Conservation (phyloP, 2,329 filamentous ascomycete species). For the Emmonsia crescens region DNA sequence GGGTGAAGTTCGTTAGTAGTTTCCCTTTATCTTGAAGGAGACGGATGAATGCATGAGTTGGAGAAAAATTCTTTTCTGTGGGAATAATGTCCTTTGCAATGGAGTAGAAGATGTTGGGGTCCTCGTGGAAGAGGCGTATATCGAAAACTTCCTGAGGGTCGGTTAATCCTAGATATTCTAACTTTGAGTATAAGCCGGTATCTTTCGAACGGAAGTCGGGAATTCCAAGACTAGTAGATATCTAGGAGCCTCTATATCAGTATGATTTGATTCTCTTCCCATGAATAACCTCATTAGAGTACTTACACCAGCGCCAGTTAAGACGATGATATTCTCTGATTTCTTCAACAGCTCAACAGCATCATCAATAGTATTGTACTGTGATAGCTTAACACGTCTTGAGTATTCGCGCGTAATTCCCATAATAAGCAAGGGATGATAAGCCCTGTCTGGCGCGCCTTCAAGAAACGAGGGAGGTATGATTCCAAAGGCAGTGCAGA, state of each 20-base stretch:
- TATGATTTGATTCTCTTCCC: constrained; percentile 4
- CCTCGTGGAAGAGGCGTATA: constrained; percentile 72
- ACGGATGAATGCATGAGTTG: constrained; percentile 88
- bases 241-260: constrained; percentile 32
- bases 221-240: constrained; percentile 92
- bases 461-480: constrained; percentile 63
- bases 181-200: constrained; percentile 78
- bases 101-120: constrained; percentile 83
- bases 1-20: constrained; percentile 91
- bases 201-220: constrained; percentile 94
- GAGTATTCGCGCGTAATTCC: constrained; percentile 70
- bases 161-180: constrained; percentile 63
- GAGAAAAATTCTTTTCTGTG: constrained; percentile 66
- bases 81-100: constrained; percentile 87
- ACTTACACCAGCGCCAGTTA: constrained; percentile 73
- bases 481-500: constrained; percentile 78
- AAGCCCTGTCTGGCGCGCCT: constrained; percentile 59
- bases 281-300: background rate
- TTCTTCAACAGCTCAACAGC: constrained; percentile 65
- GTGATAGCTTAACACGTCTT: constrained; percentile 65
- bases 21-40: constrained; percentile 80
- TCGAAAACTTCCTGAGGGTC: constrained; percentile 96
- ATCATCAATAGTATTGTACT: constrained; percentile 81
- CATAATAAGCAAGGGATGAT: constrained; percentile 62
- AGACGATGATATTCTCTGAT: constrained; percentile 75